Percentiles rank a stretch among this genome's conserved stretches.
Conservation (phyloP, 495 filamentous ascomycete species). For the Talaromyces ruber region DNA sequence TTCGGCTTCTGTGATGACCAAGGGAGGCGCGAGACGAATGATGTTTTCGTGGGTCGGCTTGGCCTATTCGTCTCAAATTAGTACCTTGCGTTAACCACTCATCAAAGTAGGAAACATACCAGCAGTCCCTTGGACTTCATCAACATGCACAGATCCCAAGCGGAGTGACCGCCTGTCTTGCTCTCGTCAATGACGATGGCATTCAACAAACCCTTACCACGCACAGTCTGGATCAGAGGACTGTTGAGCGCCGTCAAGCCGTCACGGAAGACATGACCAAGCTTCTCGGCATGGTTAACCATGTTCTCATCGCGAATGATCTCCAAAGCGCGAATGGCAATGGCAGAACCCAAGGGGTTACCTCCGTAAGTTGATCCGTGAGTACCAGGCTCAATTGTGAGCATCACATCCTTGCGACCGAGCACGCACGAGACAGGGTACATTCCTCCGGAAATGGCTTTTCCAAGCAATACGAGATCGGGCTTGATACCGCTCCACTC, state of each 20-base stretch:
- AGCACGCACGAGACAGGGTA: conserved; percentile 96
- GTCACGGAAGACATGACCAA: conserved; percentile 79
- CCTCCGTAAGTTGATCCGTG: conserved; percentile 97
- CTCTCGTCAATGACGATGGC: conserved; percentile 94
- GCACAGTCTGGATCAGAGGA: conserved; percentile 72
- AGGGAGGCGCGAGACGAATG: conserved; percentile 53
- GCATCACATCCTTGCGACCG: conserved; percentile 85
- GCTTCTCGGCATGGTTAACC: conserved; percentile 66
- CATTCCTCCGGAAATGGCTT: conserved; percentile 97
- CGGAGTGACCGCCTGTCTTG: conserved; percentile 71
- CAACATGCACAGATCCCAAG: conserved; percentile 94
- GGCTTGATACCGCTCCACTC: conserved; percentile 95
- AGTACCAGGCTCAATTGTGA: conserved; percentile 93
- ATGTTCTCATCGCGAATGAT: conserved; percentile 86
- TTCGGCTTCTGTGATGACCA: conserved; percentile 50
- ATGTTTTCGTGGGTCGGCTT: conserved; percentile 99
- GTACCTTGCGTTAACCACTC: not conserved
- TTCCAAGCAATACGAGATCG: conserved; percentile 88
- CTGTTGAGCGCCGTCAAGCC: conserved; percentile 62
- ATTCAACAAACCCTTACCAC: conserved; percentile 92
- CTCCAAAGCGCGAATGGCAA: conserved; percentile 93
- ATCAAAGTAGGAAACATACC: conserved; percentile 42
- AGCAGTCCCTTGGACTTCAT: conserved; percentile 93
- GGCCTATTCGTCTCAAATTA: conserved; percentile 43
- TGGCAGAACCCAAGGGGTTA: conserved; percentile 93